These are phyloP conservation scores for Tremellales sp. DNA, from an alignment of 1,284 basidiomycete species.

Conservation along the genomic window DNA sequence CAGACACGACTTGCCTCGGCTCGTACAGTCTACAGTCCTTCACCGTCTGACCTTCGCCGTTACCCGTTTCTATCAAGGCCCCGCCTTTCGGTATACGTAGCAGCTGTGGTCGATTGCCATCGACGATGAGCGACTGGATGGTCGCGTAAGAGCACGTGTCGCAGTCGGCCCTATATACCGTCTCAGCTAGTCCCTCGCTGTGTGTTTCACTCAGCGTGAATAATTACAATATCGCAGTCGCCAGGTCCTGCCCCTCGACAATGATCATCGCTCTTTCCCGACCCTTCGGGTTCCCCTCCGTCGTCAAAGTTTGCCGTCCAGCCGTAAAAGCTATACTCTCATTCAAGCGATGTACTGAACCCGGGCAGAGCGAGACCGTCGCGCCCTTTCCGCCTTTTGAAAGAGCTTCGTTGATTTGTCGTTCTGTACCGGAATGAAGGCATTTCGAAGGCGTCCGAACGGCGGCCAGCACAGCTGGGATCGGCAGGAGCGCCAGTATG, in stretches of 20 bases:
- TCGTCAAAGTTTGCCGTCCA: conserved; percentile 39
- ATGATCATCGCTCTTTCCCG: conserved; percentile 40
- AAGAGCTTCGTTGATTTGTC: conserved; percentile 40
- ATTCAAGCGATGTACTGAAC: conserved; percentile 42
- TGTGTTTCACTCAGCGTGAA: not conserved
- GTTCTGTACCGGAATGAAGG: conserved; percentile 39
- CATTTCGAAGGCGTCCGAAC: conserved; percentile 13
- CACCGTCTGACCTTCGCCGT: conserved; percentile 43
- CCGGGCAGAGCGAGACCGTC: conserved; percentile 39
- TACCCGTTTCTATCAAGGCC: conserved; percentile 47
- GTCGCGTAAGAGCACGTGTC: conserved; percentile 32
- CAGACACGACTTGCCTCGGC: conserved; percentile 35
- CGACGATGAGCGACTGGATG: conserved; percentile 42
- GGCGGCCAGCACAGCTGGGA: not conserved
- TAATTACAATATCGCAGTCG: conserved; percentile 40
- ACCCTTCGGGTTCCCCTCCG: conserved; percentile 33
- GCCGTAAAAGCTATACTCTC: conserved; percentile 40
- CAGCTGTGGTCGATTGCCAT: conserved; percentile 47
- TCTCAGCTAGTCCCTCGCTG: not conserved
- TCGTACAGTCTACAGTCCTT: conserved; percentile 46
- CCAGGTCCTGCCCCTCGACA: conserved; percentile 36
- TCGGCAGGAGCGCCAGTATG: not conserved
- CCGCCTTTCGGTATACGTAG: conserved; percentile 42
- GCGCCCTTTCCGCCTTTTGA: conserved; percentile 35
- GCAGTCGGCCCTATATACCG: conserved; percentile 47